phyloP scores from a whole-genome alignment of 306 rosid genomes.

The Trifolium repens region DNA sequence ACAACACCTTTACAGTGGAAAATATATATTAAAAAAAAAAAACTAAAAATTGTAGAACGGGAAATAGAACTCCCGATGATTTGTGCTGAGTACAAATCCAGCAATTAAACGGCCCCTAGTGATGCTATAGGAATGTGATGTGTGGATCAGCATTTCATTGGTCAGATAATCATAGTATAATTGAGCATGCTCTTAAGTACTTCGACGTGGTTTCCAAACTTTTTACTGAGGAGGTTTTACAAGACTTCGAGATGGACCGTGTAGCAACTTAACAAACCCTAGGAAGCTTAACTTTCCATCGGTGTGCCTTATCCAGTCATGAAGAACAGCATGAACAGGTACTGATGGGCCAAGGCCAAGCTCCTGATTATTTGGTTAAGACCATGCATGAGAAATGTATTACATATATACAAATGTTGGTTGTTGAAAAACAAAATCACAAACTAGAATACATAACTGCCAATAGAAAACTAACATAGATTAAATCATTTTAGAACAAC shows the following conservation, averaged over 20 bases:
- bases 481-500: conserved; percentile 1
- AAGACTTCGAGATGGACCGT: conserved; percentile 73
- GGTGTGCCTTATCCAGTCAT: conserved; percentile 92
- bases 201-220: conserved; percentile 27
- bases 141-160: conserved; percentile 41
- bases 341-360: conserved; percentile 90
- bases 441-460: background rate
- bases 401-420: background rate
- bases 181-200: conserved; percentile 41
- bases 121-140: conserved; percentile 29
- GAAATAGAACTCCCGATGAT: conserved; percentile 17
- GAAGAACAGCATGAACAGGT: conserved; percentile 91
- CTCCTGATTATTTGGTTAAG: conserved; percentile 63
- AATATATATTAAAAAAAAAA: conserved; percentile 26
- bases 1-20: conserved; percentile 69
- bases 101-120: conserved; percentile 17
- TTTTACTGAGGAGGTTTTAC: conserved; percentile 66
- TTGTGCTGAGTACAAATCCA: conserved; percentile 35
- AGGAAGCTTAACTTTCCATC: conserved; percentile 95
- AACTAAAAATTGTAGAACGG: conserved; percentile 36
- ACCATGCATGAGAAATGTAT: conserved; percentile 45
- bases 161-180: conserved; percentile 44
- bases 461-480: background rate
- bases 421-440: background rate
- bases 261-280: conserved; percentile 86